Conservation (phyloP, 768 basidiomycete genomes). For the Lepiota venenata region DNA sequence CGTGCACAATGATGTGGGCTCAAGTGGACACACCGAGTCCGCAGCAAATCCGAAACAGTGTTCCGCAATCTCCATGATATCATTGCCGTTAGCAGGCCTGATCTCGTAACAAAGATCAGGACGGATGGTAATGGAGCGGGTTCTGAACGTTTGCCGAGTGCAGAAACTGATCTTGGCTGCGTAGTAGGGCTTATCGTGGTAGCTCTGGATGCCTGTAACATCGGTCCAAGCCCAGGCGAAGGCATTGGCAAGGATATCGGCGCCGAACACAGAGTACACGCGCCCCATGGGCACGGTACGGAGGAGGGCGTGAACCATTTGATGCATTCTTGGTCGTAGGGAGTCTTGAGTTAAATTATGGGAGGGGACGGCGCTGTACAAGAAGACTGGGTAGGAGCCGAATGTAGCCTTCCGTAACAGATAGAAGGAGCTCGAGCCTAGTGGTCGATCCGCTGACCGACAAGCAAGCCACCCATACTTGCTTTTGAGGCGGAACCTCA, state of each 20-base stretch:
- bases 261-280: constrained; percentile 66
- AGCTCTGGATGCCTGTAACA: constrained; percentile 36
- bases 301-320: constrained; percentile 39
- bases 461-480: constrained; percentile 5
- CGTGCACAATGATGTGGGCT: not conserved
- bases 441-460: not conserved
- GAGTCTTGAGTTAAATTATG: constrained; percentile 32
- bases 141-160: constrained; percentile 38
- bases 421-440: constrained; percentile 50
- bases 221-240: constrained; percentile 51
- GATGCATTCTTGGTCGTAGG: constrained; percentile 35
- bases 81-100: constrained; percentile 38
- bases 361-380: constrained; percentile 45
- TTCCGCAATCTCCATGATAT: constrained; percentile 36
- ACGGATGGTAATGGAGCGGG: constrained; percentile 15
- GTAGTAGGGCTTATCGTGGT: constrained; percentile 49
- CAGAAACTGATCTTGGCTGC: constrained; percentile 56
- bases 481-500: not conserved
- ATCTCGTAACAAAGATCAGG: constrained; percentile 29
- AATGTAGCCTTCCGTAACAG: constrained; percentile 54
- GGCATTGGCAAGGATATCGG: constrained; percentile 36
- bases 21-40: constrained; percentile 46
- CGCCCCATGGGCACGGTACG: constrained; percentile 32
- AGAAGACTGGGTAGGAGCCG: constrained; percentile 65
- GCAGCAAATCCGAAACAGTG: constrained; percentile 56